Base-by-base conservation (phyloP, 2,329 filamentous ascomycete genomes). In the Nemania bipapillata region DNA sequence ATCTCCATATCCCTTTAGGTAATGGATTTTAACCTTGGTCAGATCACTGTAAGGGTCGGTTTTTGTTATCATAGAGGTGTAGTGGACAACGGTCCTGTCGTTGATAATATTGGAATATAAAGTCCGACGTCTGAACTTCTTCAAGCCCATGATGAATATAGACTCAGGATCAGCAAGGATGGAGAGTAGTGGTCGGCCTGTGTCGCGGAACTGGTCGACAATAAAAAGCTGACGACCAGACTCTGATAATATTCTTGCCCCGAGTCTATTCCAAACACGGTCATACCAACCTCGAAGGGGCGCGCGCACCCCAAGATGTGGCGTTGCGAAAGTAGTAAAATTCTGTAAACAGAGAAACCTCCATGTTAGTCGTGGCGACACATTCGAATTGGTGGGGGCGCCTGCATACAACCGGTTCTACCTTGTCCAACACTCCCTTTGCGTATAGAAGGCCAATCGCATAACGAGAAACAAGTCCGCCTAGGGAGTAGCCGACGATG, bases 271-370 rank as follows among this genome's bases (percentile, higher is more conserved):
- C 89, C 85, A 97, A 65, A 91, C 82, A 77, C 86, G 87, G 77
- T 89, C 90, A 65, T 86, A 84, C 81, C 86, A 86, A 17, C 91
- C 91, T 54, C 86, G 87, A 50, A 90, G 80, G 1, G 92, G 92
- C 1, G 89, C 88, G 57, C 91, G 85, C 1, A 92, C 91, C n/a
- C 92, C 92, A 7, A 94, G 85, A 80, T 94, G 92, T 26, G 92
- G 95, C 35, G 92, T 91, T 4, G 92, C 95, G 80, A 98, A 97
- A 0, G 94, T 97, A 2, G 91, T 93, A 80, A 98, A 97, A 83
- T 97, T 97, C 87, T 91, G 70, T 8, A 24, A 5, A 37, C 11
- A n/a, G n/a, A n/a, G n/a, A n/a, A n/a, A n/a, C n/a, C 12, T 49
- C 20, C 24, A n/a, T 45, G 32, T 68, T 53, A 57, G 54, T 42